Conservation (phyloP, 495 filamentous ascomycete genomes). For the Mycothermus thermophilus region DNA sequence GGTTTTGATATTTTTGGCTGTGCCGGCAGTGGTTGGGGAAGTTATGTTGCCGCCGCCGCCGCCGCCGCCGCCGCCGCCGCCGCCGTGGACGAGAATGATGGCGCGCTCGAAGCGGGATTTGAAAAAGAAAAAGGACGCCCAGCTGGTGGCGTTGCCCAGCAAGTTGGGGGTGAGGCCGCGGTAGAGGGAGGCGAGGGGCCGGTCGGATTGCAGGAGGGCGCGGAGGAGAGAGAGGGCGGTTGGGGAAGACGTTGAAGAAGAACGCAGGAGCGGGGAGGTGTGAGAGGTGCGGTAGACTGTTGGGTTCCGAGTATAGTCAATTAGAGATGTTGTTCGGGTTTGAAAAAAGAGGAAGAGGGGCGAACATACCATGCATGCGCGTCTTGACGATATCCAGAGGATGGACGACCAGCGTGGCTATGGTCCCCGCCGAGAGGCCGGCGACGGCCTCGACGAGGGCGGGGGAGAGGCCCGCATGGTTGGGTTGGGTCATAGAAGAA, state of each 20-base stretch:
- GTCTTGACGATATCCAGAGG: slow-evolving; percentile 94
- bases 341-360: background rate
- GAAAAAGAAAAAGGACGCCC: slow-evolving; percentile 81
- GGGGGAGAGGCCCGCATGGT: slow-evolving; percentile 45
- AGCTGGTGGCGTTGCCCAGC: slow-evolving; percentile 76
- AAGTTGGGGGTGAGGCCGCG: slow-evolving; percentile 82
- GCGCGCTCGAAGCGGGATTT: slow-evolving; percentile 34
- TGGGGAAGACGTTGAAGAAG: too few species aligned
- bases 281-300: slow-evolving; percentile 25
- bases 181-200: slow-evolving; percentile 56
- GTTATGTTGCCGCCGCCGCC: too few species aligned
- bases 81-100: slow-evolving; percentile 13
- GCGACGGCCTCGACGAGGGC: slow-evolving; percentile 79
- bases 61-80: too few species aligned
- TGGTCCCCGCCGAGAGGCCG: slow-evolving; percentile 76
- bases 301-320: too few species aligned
- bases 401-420: slow-evolving; percentile 69
- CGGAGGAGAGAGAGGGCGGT: slow-evolving; percentile 28
- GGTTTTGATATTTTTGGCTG: background rate
- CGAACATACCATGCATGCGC: slow-evolving; percentile 62
- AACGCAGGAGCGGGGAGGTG: too few species aligned
- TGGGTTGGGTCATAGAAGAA: slow-evolving; percentile 28
- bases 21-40: background rate
- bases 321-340: too few species aligned
- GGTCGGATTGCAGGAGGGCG: slow-evolving; percentile 25